phyloP scores from a whole-genome alignment of 2,329 filamentous ascomycete species.

The Sporothrix humicola region DNA sequence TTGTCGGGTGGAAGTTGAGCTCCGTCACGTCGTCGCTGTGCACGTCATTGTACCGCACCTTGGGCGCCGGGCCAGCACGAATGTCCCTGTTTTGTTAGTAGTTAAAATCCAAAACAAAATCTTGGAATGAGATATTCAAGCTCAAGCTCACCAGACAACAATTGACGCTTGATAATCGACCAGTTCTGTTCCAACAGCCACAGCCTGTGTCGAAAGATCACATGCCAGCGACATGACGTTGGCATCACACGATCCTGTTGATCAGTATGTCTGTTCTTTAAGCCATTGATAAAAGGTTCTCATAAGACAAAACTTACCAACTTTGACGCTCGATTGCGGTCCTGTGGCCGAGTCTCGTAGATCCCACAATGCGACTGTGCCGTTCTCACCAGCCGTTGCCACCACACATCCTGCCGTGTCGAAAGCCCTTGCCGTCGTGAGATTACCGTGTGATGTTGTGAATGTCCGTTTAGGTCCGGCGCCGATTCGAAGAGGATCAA shows the following conservation, averaged over 20 bases:
- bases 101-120: constrained; percentile 37
- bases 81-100: constrained; percentile 58
- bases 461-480: constrained; percentile 56
- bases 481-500: constrained; percentile 64
- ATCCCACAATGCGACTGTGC: constrained; percentile 70
- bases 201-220: constrained; percentile 58
- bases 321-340: constrained; percentile 52
- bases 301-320: constrained; percentile 39
- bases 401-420: constrained; percentile 60
- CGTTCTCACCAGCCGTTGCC: constrained; percentile 74
- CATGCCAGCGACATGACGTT: constrained; percentile 69
- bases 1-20: constrained; percentile 65
- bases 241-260: constrained; percentile 35
- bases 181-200: constrained; percentile 77
- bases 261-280: constrained; percentile 18
- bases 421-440: constrained; percentile 66
- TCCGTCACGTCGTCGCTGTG: constrained; percentile 73
- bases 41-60: constrained; percentile 65
- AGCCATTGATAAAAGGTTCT: neutral
- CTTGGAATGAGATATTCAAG: neutral
- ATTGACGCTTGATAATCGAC: constrained; percentile 67
- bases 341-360: constrained; percentile 53
- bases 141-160: constrained; percentile 59
- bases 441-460: constrained; percentile 62
- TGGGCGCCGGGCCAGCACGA: constrained; percentile 54